A percentile compares a stretch with the other conserved stretches of the same genome.
These are phyloP conservation scores for Colletotrichum abscissum DNA, from an alignment of 2,329 filamentous ascomycete species.

Conservation along the genomic window DNA sequence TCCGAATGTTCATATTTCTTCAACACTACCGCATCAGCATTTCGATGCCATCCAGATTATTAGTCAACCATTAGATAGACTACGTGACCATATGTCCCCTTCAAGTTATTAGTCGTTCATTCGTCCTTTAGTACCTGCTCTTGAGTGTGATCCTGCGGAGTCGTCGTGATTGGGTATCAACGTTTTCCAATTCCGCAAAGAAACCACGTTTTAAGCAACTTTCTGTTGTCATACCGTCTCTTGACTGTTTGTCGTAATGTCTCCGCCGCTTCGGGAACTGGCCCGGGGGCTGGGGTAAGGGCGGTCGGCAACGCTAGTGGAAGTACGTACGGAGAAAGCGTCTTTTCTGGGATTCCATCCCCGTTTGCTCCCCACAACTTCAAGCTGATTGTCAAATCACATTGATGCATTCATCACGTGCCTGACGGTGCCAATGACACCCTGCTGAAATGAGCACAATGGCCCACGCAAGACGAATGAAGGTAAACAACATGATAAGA, in stretches of 20 bases:
- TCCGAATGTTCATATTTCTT: too few species aligned
- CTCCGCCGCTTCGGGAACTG: not conserved
- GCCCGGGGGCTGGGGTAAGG: not conserved
- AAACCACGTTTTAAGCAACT: too few species aligned
- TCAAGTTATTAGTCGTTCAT: too few species aligned
- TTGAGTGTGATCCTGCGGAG: too few species aligned
- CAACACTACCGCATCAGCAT: too few species aligned
- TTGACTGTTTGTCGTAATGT: not conserved
- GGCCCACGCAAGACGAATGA: not conserved
- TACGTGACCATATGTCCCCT: too few species aligned
- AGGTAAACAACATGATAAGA: not conserved
- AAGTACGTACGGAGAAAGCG: conserved; percentile 2
- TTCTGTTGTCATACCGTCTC: too few species aligned
- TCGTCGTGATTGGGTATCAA: too few species aligned
- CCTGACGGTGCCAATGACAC: not conserved
- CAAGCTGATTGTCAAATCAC: conserved; percentile 7
- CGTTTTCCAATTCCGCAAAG: too few species aligned
- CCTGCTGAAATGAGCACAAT: not conserved
- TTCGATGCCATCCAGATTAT: too few species aligned
- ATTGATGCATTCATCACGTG: conserved; percentile 18
- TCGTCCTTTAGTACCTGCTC: too few species aligned
- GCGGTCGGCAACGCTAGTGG: conserved; percentile 2
- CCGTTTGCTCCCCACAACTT: conserved; percentile 7
- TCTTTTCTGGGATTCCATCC: conserved; percentile 14
- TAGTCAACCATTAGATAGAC: too few species aligned